Evolutionary conservation across 768 basidiomycete species (phyloP).

Genomic region (Kwoniella europaea): DNA sequence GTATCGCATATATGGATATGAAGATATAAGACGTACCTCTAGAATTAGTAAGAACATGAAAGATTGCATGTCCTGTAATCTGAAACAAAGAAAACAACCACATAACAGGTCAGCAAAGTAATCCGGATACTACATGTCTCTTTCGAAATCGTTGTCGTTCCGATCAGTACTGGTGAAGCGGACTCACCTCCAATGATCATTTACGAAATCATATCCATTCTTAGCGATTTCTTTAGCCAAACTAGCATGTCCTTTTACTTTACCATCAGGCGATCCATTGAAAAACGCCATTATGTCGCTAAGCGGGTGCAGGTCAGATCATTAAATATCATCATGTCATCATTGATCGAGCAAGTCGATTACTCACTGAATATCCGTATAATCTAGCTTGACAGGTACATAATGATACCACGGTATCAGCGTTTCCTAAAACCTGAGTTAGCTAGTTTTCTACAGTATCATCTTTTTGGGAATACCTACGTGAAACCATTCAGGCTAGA

Average conservation of each 20-base stretch:
- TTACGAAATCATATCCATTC: slow-evolving; percentile 41
- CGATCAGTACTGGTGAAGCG: too few relatives aligned
- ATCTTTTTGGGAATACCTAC: slow-evolving; percentile 11
- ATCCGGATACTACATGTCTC: too few relatives aligned
- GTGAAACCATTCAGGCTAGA: slow-evolving; percentile 51
- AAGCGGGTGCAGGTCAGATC: not conserved
- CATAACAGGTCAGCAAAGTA: too few relatives aligned
- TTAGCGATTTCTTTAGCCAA: slow-evolving; percentile 48
- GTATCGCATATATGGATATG: too few relatives aligned
- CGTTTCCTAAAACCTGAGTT: slow-evolving; percentile 24
- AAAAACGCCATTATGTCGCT: slow-evolving; percentile 56
- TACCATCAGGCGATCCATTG: slow-evolving; percentile 47
- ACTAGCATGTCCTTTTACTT: slow-evolving; percentile 37
- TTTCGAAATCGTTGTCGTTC: too few relatives aligned
- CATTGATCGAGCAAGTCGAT: too few relatives aligned
- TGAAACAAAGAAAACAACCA: too few relatives aligned
- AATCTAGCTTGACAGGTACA: slow-evolving; percentile 52
- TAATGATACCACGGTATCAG: slow-evolving; percentile 56
- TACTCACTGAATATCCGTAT: slow-evolving; percentile 54
- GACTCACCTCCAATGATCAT: slow-evolving; percentile 43
- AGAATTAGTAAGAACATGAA: slow-evolving; percentile 46
- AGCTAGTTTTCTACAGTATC: too few relatives aligned
- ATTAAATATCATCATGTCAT: too few relatives aligned
- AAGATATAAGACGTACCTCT: slow-evolving; percentile 37
- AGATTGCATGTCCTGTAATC: slow-evolving; percentile 51